These are phyloP conservation scores for Sanghuangporus baumii DNA, from an alignment of 1,284 basidiomycete species.

Conservation along the genomic window DNA sequence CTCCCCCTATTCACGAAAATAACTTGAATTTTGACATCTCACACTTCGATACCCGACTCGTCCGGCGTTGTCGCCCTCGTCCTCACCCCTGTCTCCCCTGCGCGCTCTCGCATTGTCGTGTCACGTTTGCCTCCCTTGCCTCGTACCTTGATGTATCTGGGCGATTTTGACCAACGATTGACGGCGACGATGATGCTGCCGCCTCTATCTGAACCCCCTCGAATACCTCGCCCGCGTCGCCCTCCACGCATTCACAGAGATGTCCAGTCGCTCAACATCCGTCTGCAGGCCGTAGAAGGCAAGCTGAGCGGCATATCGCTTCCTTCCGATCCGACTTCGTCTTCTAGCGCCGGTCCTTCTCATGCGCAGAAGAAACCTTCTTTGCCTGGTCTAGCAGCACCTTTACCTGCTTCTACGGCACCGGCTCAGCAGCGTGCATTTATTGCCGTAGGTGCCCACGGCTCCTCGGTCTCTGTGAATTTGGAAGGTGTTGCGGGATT, in stretches of 20 bases:
- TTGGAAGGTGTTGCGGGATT: conserved; percentile 51
- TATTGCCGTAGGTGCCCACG: conserved; percentile 34
- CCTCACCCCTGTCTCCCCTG: conserved; percentile 3
- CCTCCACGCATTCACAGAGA: conserved; percentile 38
- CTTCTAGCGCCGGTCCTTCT: neutral
- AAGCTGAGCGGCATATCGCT: conserved; percentile 40
- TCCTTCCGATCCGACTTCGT: neutral
- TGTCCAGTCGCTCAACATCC: conserved; percentile 74
- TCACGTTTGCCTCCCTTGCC: neutral
- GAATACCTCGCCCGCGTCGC: neutral
- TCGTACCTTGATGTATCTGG: neutral
- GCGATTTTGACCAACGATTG: neutral
- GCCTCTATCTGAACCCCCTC: neutral
- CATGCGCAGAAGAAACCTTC: neutral
- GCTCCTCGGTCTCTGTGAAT: conserved; percentile 49
- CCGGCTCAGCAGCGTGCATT: conserved; percentile 1
- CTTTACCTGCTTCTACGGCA: neutral
- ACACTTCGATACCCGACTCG: neutral
- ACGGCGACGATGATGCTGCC: neutral
- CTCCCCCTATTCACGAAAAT: neutral
- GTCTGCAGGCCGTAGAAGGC: conserved; percentile 56
- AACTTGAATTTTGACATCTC: conserved; percentile 4
- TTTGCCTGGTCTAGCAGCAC: neutral
- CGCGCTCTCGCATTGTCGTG: neutral
- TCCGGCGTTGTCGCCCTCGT: neutral